Evolutionary conservation across 768 basidiomycete species (phyloP), one percentile per base, ranked within the genome.

Genomic region (Amyloporia xantha): DNA sequence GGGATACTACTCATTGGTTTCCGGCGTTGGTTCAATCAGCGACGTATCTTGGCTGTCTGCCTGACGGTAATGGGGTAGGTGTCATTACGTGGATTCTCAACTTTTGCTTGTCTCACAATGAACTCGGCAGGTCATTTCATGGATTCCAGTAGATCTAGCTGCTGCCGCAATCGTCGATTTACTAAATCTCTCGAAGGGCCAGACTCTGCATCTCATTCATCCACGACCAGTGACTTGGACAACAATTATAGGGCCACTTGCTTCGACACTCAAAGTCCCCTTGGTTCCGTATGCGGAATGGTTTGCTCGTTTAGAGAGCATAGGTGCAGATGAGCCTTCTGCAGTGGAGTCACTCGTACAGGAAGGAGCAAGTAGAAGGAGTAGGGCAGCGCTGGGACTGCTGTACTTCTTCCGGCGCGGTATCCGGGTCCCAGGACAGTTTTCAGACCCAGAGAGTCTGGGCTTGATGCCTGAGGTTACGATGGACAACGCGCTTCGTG

Each of bases 1-100:
- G 75, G 75, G 72, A 69, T 49, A 50, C 59, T 5, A 54, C 48
- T 2, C 74, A 77, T 47, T 77, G 75, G 75, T 59, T 75, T 19
- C 73, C 75, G 0, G 57, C 60, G 24, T 50, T 76, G 9, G 56
- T 74, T 3, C 61, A 62, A 30, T 47, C 45, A 10, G 45, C 45
- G 25, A 17, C 11, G 17, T 47, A 36, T 27, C n/a, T 39, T 12
- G 47, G 41, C 10, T 49, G 40, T 35, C 47, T 48, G 9, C 47
- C 47, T 12, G 45, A 47, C 11, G 33, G 45, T 3, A n/a, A 47
- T 3, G 33, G 23, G 28, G 45, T 47, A 17, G 17, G 45, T 39
- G 15, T 17, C 38, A 13, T 17, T 21, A 19, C 38, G 20, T 39
- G 17, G 15, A 17, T 39, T 13, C 10, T 17, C 17, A 9, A 13